Conservation (phyloP, 345 rosid genomes). For the Noccaea bulbosa region DNA sequence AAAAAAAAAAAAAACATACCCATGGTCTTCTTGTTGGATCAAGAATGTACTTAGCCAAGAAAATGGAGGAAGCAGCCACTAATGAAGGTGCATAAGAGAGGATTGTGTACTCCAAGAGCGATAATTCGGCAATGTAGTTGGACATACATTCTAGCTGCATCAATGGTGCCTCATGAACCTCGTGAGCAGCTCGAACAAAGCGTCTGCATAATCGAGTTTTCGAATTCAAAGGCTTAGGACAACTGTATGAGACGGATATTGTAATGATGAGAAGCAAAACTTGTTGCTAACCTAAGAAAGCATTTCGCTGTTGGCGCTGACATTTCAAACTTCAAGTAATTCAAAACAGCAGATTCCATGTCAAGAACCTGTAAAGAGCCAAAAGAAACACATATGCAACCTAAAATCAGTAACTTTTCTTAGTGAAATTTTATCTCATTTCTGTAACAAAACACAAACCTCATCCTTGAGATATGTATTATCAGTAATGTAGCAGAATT, state of each 20-base stretch:
- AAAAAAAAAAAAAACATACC: slow-evolving; percentile 53
- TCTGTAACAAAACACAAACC: slow-evolving; percentile 36
- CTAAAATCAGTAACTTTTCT: slow-evolving; percentile 10
- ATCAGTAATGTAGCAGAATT: slow-evolving; percentile 93
- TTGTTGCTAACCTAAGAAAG: slow-evolving; percentile 65
- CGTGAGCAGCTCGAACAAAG: slow-evolving; percentile 90
- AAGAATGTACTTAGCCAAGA: slow-evolving; percentile 82
- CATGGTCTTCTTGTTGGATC: slow-evolving; percentile 82
- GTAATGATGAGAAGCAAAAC: not conserved
- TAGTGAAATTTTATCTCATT: not conserved
- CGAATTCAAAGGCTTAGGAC: slow-evolving; percentile 20
- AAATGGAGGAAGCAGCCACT: slow-evolving; percentile 82
- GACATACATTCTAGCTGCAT: slow-evolving; percentile 93
- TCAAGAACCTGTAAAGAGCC: slow-evolving; percentile 58
- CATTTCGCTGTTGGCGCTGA: slow-evolving; percentile 93
- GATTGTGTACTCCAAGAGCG: slow-evolving; percentile 85
- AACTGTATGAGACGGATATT: not conserved
- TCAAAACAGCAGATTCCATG: slow-evolving; percentile 87
- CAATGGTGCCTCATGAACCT: slow-evolving; percentile 65
- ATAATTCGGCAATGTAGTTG: slow-evolving; percentile 74
- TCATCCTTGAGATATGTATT: slow-evolving; percentile 93
- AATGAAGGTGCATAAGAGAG: slow-evolving; percentile 79
- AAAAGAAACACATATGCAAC: slow-evolving; percentile 4
- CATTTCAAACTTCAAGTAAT: slow-evolving; percentile 91
- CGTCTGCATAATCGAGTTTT: slow-evolving; percentile 53